Base-by-base conservation (phyloP, 78 protist species). In the Protostelium mycophagum region DNA sequence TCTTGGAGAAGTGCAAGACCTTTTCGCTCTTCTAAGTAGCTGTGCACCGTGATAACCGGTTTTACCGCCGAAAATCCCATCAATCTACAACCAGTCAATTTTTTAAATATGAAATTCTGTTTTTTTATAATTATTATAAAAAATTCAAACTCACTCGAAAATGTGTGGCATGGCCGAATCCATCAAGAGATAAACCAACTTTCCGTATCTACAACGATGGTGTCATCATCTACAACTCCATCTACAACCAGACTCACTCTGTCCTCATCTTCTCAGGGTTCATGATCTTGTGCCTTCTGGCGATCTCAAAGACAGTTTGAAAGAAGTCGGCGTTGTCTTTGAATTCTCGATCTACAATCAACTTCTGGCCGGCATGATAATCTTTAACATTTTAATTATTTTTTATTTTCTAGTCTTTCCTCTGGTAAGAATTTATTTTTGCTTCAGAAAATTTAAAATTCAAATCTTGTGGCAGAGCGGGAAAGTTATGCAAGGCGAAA, bases 271-370 rank as follows among this genome's bases (percentile, higher is more conserved):
- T 91, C 36, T 93, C 96, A 31, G 99, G 99, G 91, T 98, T 98
- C 93, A 96, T 89, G 85, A 97, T 91, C 91, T 98, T 98, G 91
- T 96, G 94, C 36, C 99, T 90, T 35, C 99, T 92, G 86, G 94
- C 99, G 28, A 96, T 84, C 91, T 97, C 97, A 51, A 96, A 95
- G 29, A 95, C 95, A 37, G 38, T 63, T 38, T 91, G 95, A 83
- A 95, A 95, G 84, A 93, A 95, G 63, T 85, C 86, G 38, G 37
- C 96, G 86, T 95, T 91, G 36, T 93, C 95, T 28, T 28, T 51
- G 38, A 95, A 95, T 29, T 96, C 97, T 36, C 89, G 86, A 87
- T 94, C 91, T 63, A 86, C 89, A 31, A 95, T 90, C 37, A 96
- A 96, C 83, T 91, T 37, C 90, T 93, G 94, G 37, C 97, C 96